Conservation (phyloP, 345 rosid genomes). For the Laguncularia racemosa region DNA sequence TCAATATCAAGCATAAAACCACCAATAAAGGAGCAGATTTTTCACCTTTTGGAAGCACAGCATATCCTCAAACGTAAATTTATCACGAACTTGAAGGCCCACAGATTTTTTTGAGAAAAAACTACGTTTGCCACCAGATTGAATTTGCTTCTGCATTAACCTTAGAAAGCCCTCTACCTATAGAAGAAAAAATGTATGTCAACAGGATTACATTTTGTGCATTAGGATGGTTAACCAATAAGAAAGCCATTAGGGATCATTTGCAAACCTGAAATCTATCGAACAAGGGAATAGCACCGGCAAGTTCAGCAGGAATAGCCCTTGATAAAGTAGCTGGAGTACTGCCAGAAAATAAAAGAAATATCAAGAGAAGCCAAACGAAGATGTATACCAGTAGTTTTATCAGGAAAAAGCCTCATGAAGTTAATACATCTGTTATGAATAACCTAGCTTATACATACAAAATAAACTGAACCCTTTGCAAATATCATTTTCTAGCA, state of each 20-base stretch:
- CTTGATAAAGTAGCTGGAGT: constrained; percentile 41
- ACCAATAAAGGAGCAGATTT: neutral
- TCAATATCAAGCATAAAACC: neutral
- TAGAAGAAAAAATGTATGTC: constrained; percentile 1
- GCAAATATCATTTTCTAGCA: neutral
- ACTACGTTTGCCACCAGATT: constrained; percentile 80
- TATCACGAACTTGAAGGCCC: constrained; percentile 69
- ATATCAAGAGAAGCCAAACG: neutral
- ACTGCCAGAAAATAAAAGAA: constrained; percentile 23
- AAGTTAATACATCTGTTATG: too few relatives aligned
- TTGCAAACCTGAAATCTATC: constrained; percentile 76
- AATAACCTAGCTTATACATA: too few relatives aligned
- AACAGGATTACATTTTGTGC: neutral
- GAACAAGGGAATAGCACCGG: constrained; percentile 87
- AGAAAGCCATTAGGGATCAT: neutral
- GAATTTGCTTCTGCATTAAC: constrained; percentile 94
- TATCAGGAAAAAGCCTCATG: too few relatives aligned
- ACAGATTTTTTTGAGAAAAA: constrained; percentile 75
- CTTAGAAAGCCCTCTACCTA: constrained; percentile 87
- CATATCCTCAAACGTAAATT: constrained; percentile 94
- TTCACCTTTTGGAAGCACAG: constrained; percentile 88
- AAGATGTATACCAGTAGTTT: neutral
- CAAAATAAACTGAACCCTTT: neutral
- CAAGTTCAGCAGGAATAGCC: constrained; percentile 81
- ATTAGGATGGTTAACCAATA: neutral